Base-by-base conservation (phyloP, 78 protist genomes). In the Emiliania huxleyi region DNA sequence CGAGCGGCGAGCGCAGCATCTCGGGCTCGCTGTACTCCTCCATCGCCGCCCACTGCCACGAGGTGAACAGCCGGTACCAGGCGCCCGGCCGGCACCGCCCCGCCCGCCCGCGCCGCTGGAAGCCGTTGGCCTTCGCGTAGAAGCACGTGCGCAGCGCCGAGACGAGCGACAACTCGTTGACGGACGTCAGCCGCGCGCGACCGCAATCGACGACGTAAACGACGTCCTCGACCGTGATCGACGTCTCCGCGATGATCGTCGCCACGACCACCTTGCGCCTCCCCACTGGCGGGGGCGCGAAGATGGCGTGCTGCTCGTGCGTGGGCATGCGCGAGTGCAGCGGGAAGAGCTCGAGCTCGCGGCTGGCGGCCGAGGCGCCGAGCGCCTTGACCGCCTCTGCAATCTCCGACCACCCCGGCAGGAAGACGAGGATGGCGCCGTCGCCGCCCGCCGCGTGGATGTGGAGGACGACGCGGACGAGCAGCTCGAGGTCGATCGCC, bases 91-190 rank as follows among this genome's bases (percentile, higher is more conserved):
- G 83, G 69, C 88, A 94, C n/a, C 98, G 94, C 56, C 99, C 99
- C 2, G 99, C 99, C 0, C 99, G 94, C 26, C 99, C 99, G 11
- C 97, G 94, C 8, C 99, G 79, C 87, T 98, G 99, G 35, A 95
- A 75, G 12, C 98, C 97, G 29, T 96, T 84, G 6, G 99, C 98
- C 12, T 79, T 90, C 0, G 93, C 33, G 21, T 92, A 87, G 96
- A 95, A 96, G 6, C 46, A 26, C 45, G 85, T 90, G 33, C 90
- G 84, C 83, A 97, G 95, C 49, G 73, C 29, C 19, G 95, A 55
- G 93, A 95, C 48, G 29, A 73, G 40, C 8, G 83, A 77, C 5
- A 35, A 22, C 0, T 96, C 83, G 52, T 96, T 92, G 73, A 91
- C 95, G 19, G 44, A 25, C 90, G 91, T 96, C 79, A 96, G 95